Evolutionary conservation across 169 alveolate species (phyloP).

Genomic region (Cryptosporidium sp.): DNA sequence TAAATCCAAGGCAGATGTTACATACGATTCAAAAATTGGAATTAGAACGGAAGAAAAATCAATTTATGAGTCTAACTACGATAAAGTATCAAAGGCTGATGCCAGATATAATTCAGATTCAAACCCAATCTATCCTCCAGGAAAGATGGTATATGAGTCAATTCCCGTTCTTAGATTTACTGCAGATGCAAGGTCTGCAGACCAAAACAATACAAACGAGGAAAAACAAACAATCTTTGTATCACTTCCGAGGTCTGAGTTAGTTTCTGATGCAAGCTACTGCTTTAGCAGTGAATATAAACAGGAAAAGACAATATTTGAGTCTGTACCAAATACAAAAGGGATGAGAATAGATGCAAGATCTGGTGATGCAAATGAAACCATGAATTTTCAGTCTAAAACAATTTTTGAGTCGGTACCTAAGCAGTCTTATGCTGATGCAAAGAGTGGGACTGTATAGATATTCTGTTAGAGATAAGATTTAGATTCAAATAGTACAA

Average conservation of each 20-base stretch:
- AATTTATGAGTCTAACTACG: background rate
- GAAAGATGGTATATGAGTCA: slow-evolving; percentile 38
- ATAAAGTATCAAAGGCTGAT: background rate
- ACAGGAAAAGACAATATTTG: slow-evolving; percentile 42
- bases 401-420: slow-evolving; percentile 52
- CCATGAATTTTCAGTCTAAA: background rate
- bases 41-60: slow-evolving; percentile 6
- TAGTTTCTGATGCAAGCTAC: slow-evolving; percentile 43
- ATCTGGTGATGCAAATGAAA: background rate
- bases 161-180: slow-evolving; percentile 1
- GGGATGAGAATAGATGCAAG: slow-evolving; percentile 40
- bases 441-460: slow-evolving; percentile 19
- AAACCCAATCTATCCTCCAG: background rate
- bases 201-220: slow-evolving; percentile 6
- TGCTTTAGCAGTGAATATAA: background rate
- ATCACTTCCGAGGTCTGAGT: slow-evolving; percentile 36
- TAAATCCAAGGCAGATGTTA: slow-evolving; percentile 13
- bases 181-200: slow-evolving; percentile 33
- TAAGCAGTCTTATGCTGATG: slow-evolving; percentile 64
- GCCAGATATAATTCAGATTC: background rate
- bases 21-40: background rate
- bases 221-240: slow-evolving; percentile 21
- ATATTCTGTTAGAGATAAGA: background rate
- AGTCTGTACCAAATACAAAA: slow-evolving; percentile 20
- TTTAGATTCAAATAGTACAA: background rate